These are phyloP conservation scores for Citrus maxima DNA, from an alignment of 345 rosid species.

Conservation along the genomic window DNA sequence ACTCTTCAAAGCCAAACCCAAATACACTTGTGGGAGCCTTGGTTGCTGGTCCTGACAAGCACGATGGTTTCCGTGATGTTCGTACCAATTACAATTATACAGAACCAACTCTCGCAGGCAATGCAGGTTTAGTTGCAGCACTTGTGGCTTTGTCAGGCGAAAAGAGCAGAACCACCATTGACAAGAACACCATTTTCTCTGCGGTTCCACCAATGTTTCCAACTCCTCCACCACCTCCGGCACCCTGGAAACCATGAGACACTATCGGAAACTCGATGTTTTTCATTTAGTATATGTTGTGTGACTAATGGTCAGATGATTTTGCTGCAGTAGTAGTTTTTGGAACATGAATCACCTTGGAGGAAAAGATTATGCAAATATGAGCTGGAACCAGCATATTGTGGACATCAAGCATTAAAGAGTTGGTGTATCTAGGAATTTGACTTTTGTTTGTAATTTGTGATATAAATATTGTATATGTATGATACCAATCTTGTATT, in stretches of 20 bases:
- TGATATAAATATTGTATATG: conserved; percentile 29
- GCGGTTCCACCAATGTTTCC: conserved; percentile 96
- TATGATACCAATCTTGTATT: conserved; percentile 32
- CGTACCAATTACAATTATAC: conserved; percentile 93
- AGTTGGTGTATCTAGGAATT: conserved; percentile 20
- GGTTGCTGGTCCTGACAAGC: conserved; percentile 99
- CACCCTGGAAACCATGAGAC: conserved; percentile 91
- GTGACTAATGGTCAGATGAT: conserved; percentile 27
- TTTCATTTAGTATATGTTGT: neutral
- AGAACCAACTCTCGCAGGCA: conserved; percentile 91
- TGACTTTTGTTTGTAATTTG: conserved; percentile 21
- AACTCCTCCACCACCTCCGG: conserved; percentile 95
- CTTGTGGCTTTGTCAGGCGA: conserved; percentile 90
- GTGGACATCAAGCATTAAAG: conserved; percentile 12
- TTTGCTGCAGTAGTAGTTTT: conserved; percentile 25
- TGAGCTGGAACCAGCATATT: neutral
- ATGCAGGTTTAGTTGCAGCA: conserved; percentile 91
- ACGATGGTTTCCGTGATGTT: conserved; percentile 78
- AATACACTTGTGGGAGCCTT: conserved; percentile 86
- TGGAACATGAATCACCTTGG: conserved; percentile 18
- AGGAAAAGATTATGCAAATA: conserved; percentile 3
- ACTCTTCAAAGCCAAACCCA: conserved; percentile 75
- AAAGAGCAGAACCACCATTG: conserved; percentile 44
- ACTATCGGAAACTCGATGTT: neutral
- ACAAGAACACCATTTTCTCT: conserved; percentile 92